Evolutionary conservation across 768 basidiomycete species (phyloP).

Genomic region (Collybia sordida): DNA sequence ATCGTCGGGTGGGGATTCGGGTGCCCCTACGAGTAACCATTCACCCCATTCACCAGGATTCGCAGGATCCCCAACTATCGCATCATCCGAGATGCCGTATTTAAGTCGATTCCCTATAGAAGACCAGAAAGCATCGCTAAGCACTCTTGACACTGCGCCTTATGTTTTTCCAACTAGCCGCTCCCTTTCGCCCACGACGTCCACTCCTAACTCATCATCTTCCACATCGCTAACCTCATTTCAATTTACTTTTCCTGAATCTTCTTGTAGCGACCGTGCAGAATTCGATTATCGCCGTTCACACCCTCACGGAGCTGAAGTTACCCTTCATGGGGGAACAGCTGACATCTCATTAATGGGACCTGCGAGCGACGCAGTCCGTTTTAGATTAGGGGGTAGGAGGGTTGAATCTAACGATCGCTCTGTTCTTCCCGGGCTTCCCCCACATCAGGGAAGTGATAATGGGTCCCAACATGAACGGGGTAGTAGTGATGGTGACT

Average conservation of each 20-base stretch:
- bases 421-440: slow-evolving; percentile 43
- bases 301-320: slow-evolving; percentile 52
- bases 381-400: slow-evolving; percentile 56
- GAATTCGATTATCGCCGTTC: slow-evolving; percentile 70
- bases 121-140: slow-evolving; percentile 56
- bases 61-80: slow-evolving; percentile 56
- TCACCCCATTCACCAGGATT: slow-evolving; percentile 55
- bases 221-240: slow-evolving; percentile 68
- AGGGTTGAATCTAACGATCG: slow-evolving; percentile 51
- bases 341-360: slow-evolving; percentile 65
- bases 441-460: slow-evolving; percentile 51
- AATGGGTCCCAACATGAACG: slow-evolving; percentile 51
- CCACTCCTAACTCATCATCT: slow-evolving; percentile 59
- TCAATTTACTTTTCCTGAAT: slow-evolving; percentile 64
- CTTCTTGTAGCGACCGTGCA: slow-evolving; percentile 52
- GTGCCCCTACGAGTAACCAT: slow-evolving; percentile 37
- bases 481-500: slow-evolving; percentile 58
- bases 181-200: slow-evolving; percentile 68
- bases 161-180: slow-evolving; percentile 68
- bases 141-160: slow-evolving; percentile 50
- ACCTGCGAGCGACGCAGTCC: slow-evolving; percentile 52
- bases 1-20: slow-evolving; percentile 41
- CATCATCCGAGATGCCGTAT: slow-evolving; percentile 34
- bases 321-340: slow-evolving; percentile 72
- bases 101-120: slow-evolving; percentile 35